phyloP scores from a whole-genome alignment of 202 grass and related monocot genomes.

The Digitaria exilis region DNA sequence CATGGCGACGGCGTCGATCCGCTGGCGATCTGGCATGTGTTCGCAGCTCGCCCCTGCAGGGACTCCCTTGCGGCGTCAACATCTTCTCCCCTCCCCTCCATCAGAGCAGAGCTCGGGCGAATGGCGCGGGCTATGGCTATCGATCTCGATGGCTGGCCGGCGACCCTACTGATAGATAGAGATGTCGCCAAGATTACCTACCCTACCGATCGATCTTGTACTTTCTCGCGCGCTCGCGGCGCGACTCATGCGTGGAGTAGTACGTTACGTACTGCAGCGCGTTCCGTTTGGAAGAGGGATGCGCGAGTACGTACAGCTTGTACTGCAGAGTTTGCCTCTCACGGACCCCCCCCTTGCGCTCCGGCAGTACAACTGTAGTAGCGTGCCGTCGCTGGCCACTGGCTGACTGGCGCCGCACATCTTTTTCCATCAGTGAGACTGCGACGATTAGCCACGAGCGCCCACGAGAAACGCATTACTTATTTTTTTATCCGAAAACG shows the following conservation, averaged over 20 bases:
- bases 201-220: too few relatives aligned
- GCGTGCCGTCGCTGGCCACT: neutral
- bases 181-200: neutral
- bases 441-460: neutral
- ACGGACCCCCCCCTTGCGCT: too few relatives aligned
- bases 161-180: too few relatives aligned
- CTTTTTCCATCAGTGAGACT: neutral
- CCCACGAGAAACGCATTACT: too few relatives aligned
- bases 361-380: neutral
- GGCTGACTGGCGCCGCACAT: too few relatives aligned
- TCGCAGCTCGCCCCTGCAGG: slow-evolving; percentile 58
- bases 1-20: too few relatives aligned
- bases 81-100: too few relatives aligned
- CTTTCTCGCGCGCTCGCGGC: neutral
- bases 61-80: slow-evolving; percentile 25
- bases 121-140: too few relatives aligned
- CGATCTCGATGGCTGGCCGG: neutral
- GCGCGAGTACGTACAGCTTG: neutral
- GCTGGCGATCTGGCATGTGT: slow-evolving; percentile 50
- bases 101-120: too few relatives aligned
- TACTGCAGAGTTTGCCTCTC: too few relatives aligned
- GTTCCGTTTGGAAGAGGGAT: neutral
- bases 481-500: too few relatives aligned
- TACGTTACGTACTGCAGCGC: neutral
- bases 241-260: neutral